Evolutionary conservation across 2,329 filamentous ascomycete species (phyloP).

Genomic region (Fusarium torreyae): DNA sequence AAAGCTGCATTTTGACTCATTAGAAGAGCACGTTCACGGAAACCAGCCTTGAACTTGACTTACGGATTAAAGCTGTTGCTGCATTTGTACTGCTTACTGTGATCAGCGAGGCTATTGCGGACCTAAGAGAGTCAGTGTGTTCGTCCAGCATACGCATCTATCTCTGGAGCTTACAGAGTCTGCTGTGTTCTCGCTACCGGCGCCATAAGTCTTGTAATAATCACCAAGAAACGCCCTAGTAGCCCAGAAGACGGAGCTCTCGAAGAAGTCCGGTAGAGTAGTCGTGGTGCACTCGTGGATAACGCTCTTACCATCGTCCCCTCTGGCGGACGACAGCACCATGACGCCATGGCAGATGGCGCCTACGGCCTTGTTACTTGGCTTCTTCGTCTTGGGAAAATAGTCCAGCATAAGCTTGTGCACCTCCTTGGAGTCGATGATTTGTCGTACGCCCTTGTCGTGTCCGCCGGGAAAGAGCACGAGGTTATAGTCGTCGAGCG

Average conservation of each 20-base stretch:
- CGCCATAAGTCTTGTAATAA: neutral
- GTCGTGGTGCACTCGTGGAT: neutral
- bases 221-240: neutral
- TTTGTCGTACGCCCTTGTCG: neutral
- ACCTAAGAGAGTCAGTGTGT: neutral
- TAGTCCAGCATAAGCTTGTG: neutral
- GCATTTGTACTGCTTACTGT: neutral
- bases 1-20: accelerated
- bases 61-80: neutral
- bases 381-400: neutral
- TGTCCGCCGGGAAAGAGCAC: neutral
- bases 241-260: neutral
- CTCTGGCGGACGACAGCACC: neutral
- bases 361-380: neutral
- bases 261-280: neutral
- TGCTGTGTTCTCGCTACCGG: neutral
- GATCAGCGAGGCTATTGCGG: neutral
- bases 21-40: accelerated
- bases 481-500: neutral
- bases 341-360: neutral
- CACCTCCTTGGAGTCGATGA: neutral
- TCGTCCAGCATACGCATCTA: neutral
- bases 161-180: neutral
- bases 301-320: neutral
- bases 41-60: accelerated